phyloP scores from a whole-genome alignment of 805 yeast species.

The Starmerella sirachaensis region DNA sequence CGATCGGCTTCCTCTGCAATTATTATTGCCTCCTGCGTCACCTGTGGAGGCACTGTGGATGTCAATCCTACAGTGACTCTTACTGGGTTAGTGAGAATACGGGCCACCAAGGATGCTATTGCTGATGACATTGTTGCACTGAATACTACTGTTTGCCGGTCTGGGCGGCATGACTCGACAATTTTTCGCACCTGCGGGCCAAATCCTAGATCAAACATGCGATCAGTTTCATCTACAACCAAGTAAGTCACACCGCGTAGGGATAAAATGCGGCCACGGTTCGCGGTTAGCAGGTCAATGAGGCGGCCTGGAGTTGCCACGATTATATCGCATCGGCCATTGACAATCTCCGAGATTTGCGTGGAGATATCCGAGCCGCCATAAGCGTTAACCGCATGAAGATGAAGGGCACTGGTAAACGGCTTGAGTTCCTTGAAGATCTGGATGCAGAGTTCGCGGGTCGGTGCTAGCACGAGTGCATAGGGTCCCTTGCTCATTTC shows the following conservation, averaged over 20 bases:
- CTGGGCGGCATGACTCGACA: slow-evolving; percentile 64
- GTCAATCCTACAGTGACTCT: slow-evolving; percentile 71
- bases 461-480: slow-evolving; percentile 75
- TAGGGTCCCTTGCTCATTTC: slow-evolving; percentile 46
- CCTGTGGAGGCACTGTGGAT: slow-evolving; percentile 69
- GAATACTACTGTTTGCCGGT: slow-evolving; percentile 76
- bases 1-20: slow-evolving; percentile 31
- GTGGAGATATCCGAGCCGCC: slow-evolving; percentile 79
- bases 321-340: slow-evolving; percentile 64
- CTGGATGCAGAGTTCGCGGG: slow-evolving; percentile 83
- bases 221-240: slow-evolving; percentile 91
- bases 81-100: slow-evolving; percentile 50
- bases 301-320: slow-evolving; percentile 94
- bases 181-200: slow-evolving; percentile 89
- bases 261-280: slow-evolving; percentile 62
- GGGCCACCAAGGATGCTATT: slow-evolving; percentile 62
- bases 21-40: slow-evolving; percentile 39
- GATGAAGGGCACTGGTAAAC: slow-evolving; percentile 40
- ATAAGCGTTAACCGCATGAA: slow-evolving; percentile 61
- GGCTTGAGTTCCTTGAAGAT: slow-evolving; percentile 53
- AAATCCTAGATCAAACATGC: slow-evolving; percentile 94
- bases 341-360: slow-evolving; percentile 62
- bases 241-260: slow-evolving; percentile 60
- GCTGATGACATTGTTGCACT: slow-evolving; percentile 87
- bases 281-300: slow-evolving; percentile 76